phyloP scores from a whole-genome alignment of 192 early-diverging fungal genomes.

The Physocladia obscura region DNA sequence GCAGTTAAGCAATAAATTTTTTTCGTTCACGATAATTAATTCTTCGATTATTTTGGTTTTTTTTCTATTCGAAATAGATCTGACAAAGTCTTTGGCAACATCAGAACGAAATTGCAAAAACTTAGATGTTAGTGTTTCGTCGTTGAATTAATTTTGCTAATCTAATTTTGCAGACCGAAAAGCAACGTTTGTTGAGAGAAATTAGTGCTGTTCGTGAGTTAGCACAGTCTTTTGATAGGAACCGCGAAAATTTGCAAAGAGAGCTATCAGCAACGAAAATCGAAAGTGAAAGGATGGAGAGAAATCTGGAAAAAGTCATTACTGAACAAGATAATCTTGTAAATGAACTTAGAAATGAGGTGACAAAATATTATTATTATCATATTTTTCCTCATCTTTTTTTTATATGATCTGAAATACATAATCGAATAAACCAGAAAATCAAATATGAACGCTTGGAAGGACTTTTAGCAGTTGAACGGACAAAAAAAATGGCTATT shows the following conservation, averaged over 20 bases:
- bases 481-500: conserved; percentile 46
- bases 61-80: conserved; percentile 15
- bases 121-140: conserved; percentile 43
- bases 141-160: not conserved
- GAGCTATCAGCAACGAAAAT: conserved; percentile 23
- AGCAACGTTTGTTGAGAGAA: conserved; percentile 40
- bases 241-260: conserved; percentile 31
- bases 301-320: conserved; percentile 19
- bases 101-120: conserved; percentile 37
- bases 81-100: conserved; percentile 45
- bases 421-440: conserved; percentile 23
- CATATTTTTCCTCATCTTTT: not conserved
- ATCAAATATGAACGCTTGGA: conserved; percentile 48
- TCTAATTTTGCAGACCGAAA: conserved; percentile 33
- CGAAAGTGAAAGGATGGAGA: conserved; percentile 33
- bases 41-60: not conserved
- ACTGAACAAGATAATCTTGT: conserved; percentile 19
- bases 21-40: not conserved
- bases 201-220: conserved; percentile 38
- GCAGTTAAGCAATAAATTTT: conserved; percentile 23
- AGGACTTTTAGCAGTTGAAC: conserved; percentile 41
- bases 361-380: conserved; percentile 4
- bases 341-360: conserved; percentile 30
- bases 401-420: not conserved
- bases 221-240: conserved; percentile 34